Base-by-base conservation (phyloP, 2,329 filamentous ascomycete genomes). In the Hortaea werneckii region DNA sequence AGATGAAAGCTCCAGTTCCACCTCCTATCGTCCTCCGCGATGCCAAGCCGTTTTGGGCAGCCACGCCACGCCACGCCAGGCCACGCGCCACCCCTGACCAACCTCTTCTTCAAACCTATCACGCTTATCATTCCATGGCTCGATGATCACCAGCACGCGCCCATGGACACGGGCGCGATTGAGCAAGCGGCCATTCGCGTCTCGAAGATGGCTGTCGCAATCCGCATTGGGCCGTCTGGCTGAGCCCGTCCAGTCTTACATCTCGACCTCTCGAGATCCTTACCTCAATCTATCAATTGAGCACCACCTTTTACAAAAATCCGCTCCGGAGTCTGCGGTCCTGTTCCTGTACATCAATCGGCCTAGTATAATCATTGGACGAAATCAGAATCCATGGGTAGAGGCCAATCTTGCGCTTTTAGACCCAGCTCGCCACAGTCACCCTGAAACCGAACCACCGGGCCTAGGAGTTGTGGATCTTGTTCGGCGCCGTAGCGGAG, bases 321-420 rank as follows among this genome's bases (percentile, higher is more conserved):
- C 83, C 0, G 77, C 82, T 1, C 72, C 79, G 5, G 77, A 84
- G 49, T 87, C 87, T 9, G 83, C 78, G 10, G 67, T 96, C 42
- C 77, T 96, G 1, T 85, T 96, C 46, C 77, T 95, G 42, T 98
- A 96, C 69, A 78, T 80, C 58, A 96, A 98, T 67, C 68, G 79
- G 34, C 88, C 90, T 1, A 88, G 86, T 63, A 77, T 98, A 49
- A 82, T 98, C 61, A 83, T 98, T 55, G 92, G 92, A 38, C 82
- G 92, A 49, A 98, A 98, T 65, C 92, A 98, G 70, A 98, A 98
- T 64, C 92, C 92, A 44, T 98, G 90, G 92, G 75, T 87, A 6
- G 92, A 98, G 69, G 81, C 87, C 50, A 86, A 94, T 62, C 74
- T 95, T 6, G 68, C 68, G 35, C 71, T 79, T 1, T 69, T 94